phyloP scores from a whole-genome alignment of 2,329 filamentous ascomycete genomes.

The Cladophialophora exuberans region DNA sequence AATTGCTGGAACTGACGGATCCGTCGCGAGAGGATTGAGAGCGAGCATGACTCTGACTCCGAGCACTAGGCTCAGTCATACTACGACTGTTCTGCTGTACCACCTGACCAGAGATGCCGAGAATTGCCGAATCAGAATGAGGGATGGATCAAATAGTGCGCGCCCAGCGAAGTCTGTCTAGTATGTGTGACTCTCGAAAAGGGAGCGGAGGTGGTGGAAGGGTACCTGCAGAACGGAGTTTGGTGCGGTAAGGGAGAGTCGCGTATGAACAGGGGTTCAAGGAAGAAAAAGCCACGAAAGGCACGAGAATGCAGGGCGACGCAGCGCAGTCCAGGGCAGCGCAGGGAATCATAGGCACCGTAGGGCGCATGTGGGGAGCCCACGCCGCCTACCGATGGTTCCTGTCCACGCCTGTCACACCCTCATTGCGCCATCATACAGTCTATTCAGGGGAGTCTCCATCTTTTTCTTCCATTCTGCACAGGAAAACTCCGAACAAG shows the following conservation, averaged over 20 bases:
- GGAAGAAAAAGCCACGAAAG: not conserved
- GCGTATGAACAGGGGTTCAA: conserved; percentile 6
- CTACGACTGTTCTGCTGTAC: conserved; percentile 13
- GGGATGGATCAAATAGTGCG: conserved; percentile 12
- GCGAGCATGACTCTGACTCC: conserved; percentile 4
- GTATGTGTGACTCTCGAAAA: conserved; percentile 25
- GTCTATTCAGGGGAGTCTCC: conserved; percentile 17
- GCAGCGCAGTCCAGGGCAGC: no score
- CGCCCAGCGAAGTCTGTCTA: conserved; percentile 14
- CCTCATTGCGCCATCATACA: conserved; percentile 17
- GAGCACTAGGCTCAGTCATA: conserved; percentile 25
- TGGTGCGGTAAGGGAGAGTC: conserved; percentile 10
- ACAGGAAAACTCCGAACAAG: not conserved
- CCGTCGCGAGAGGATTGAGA: conserved; percentile 20
- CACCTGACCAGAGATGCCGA: conserved; percentile 15
- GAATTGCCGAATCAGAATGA: conserved; percentile 15
- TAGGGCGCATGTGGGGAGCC: not conserved
- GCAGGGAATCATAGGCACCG: not conserved
- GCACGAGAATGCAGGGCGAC: no score
- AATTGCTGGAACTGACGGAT: conserved; percentile 24
- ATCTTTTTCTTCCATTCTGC: conserved; percentile 1
- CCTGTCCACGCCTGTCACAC: conserved; percentile 9
- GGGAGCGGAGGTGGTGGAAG: conserved; percentile 8
- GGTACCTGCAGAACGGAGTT: conserved; percentile 25
- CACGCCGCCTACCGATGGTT: not conserved